These are phyloP conservation scores for Paragyromitra xinjiangensis DNA, from an alignment of 495 filamentous ascomycete genomes.

Conservation along the genomic window DNA sequence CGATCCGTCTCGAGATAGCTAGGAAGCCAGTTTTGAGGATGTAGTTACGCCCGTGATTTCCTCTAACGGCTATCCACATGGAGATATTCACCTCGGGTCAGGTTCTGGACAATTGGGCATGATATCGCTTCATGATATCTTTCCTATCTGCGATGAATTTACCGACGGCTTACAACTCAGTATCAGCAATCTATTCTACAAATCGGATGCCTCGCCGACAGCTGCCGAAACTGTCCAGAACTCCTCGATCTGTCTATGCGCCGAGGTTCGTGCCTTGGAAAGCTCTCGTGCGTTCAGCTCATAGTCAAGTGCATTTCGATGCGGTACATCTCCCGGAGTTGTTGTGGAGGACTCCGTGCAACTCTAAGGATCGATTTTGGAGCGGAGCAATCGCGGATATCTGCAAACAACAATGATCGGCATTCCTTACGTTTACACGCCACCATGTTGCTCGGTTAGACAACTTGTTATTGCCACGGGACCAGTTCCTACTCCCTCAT, in stretches of 20 bases:
- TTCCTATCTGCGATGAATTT: constrained; percentile 25
- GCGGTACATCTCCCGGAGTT: constrained; percentile 43
- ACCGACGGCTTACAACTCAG: constrained; percentile 22
- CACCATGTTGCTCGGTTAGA: constrained; percentile 37
- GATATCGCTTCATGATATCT: constrained; percentile 13
- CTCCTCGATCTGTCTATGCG: constrained; percentile 36
- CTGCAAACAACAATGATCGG: constrained; percentile 45
- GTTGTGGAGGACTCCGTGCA: constrained; percentile 39
- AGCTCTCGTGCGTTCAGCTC: constrained; percentile 32
- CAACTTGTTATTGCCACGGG: constrained; percentile 37
- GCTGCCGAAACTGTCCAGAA: constrained; percentile 22
- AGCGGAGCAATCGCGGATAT: constrained; percentile 47
- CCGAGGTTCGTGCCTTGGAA: constrained; percentile 27
- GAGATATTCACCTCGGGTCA: constrained; percentile 17
- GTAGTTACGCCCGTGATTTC: constrained; percentile 19
- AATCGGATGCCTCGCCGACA: constrained; percentile 47
- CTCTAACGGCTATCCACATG: constrained; percentile 26
- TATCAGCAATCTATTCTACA: constrained; percentile 28
- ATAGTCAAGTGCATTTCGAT: constrained; percentile 39
- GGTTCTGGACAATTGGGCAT: constrained; percentile 1
- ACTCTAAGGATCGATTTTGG: constrained; percentile 39
- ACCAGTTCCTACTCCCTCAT: constrained; percentile 29
- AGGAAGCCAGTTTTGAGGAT: constrained; percentile 15
- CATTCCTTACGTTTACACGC: constrained; percentile 42
- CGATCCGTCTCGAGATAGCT: constrained; percentile 12